Conservation (phyloP, 352 stramenopile genomes). For the Pythium sukuiense region DNA sequence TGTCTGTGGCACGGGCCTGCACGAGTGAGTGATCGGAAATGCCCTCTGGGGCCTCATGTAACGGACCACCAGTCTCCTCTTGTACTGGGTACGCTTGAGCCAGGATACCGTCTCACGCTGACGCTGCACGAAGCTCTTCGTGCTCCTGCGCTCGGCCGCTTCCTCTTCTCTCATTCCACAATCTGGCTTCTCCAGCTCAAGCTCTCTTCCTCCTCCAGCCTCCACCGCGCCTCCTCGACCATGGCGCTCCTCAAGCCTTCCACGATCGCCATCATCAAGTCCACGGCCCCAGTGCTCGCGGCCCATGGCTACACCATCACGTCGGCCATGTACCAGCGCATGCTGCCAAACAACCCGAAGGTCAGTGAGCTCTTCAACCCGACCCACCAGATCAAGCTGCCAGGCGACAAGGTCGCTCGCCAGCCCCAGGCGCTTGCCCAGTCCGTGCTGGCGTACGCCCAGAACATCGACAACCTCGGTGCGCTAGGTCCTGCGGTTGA, state of each 20-base stretch:
- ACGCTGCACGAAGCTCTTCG: background rate
- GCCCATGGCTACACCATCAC: conserved; percentile 63
- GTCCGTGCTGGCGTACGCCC: conserved; percentile 60
- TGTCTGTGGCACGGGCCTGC: conserved; percentile 5
- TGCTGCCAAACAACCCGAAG: conserved; percentile 65
- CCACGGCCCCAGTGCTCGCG: conserved; percentile 62
- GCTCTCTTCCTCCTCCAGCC: background rate
- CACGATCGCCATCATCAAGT: conserved; percentile 62
- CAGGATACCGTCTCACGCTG: background rate
- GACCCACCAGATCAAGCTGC: conserved; percentile 52
- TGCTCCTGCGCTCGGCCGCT: background rate
- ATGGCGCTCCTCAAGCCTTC: conserved; percentile 35
- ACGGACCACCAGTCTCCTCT: background rate
- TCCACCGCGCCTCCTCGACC: background rate
- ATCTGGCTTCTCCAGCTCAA: conserved; percentile 13
- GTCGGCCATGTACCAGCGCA: conserved; percentile 64
- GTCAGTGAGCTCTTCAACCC: conserved; percentile 76
- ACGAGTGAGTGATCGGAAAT: conserved; percentile 26
- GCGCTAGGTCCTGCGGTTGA: conserved; percentile 48
- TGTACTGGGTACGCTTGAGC: background rate
- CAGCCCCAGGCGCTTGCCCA: conserved; percentile 54
- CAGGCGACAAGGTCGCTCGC: conserved; percentile 37
- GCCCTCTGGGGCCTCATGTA: background rate
- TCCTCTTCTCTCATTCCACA: conserved; percentile 11
- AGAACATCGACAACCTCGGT: conserved; percentile 58